Conservation (phyloP, 352 stramenopile species). For the Phytophthora sp. region DNA sequence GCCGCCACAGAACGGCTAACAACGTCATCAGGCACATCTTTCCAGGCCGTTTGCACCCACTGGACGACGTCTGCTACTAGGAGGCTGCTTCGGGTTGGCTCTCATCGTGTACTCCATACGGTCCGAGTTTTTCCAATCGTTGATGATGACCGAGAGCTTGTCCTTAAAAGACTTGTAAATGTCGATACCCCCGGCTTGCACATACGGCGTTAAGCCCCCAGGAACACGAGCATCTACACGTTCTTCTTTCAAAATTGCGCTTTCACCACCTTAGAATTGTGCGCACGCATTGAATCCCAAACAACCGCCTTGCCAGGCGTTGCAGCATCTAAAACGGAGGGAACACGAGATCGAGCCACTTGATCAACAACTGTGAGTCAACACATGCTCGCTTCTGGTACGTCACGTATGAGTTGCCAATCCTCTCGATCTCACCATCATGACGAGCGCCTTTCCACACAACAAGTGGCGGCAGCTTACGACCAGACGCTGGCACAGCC, state of each 20-base stretch:
- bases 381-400: constrained; percentile 5
- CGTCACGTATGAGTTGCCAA: neutral
- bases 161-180: constrained; percentile 3
- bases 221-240: constrained; percentile 5
- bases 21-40: neutral
- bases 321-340: neutral
- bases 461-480: neutral
- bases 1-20: neutral
- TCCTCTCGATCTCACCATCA: neutral
- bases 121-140: constrained; percentile 3
- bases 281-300: constrained; percentile 1
- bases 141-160: neutral
- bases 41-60: constrained; percentile 9
- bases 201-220: neutral
- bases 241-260: neutral
- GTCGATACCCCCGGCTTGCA: neutral
- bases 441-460: neutral
- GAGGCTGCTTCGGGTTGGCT: neutral
- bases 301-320: neutral
- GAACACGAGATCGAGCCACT: constrained; percentile 8
- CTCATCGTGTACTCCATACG: neutral
- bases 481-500: neutral
- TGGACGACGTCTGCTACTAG: neutral
- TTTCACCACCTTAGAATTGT: neutral
- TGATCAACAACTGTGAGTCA: neutral